Conservation (phyloP, 106 monocot species). For the Dendrobium huoshanense region DNA sequence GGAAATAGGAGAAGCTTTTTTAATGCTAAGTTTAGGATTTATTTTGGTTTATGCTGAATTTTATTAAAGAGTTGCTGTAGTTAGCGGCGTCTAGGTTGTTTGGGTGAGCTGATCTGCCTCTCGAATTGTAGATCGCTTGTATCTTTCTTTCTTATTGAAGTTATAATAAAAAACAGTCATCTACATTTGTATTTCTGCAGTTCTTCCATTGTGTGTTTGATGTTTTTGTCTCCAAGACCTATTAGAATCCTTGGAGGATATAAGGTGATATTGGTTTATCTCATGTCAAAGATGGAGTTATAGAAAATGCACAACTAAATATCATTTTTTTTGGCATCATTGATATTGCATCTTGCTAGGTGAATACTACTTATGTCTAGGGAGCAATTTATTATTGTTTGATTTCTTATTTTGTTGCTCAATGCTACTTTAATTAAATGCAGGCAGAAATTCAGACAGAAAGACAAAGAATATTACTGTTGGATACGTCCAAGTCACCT, state of each 20-base stretch:
- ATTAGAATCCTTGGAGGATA: background rate
- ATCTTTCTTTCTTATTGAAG: no score
- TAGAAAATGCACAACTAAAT: background rate
- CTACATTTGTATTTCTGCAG: no score
- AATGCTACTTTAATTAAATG: slow-evolving; percentile 1
- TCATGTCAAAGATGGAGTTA: background rate
- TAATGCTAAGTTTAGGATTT: no score
- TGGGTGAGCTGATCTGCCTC: no score
- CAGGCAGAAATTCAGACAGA: slow-evolving; percentile 99
- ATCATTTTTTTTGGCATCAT: background rate
- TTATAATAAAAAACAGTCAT: no score
- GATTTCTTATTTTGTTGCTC: background rate
- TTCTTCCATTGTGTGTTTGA: no score
- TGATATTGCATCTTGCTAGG: background rate
- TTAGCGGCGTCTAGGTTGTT: no score
- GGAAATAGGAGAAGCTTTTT: no score
- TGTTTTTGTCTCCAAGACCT: no score
- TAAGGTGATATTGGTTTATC: background rate
- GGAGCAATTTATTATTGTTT: background rate
- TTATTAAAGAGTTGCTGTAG: no score
- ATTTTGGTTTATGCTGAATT: no score
- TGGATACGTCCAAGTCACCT: slow-evolving; percentile 84
- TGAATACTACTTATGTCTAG: background rate
- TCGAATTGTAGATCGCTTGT: no score
- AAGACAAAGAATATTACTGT: slow-evolving; percentile 61